Percentiles rank a stretch among this genome's conserved stretches.
Evolutionary conservation across 2,329 filamentous ascomycete species (phyloP).

Genomic region (Penicillium vulpinum): DNA sequence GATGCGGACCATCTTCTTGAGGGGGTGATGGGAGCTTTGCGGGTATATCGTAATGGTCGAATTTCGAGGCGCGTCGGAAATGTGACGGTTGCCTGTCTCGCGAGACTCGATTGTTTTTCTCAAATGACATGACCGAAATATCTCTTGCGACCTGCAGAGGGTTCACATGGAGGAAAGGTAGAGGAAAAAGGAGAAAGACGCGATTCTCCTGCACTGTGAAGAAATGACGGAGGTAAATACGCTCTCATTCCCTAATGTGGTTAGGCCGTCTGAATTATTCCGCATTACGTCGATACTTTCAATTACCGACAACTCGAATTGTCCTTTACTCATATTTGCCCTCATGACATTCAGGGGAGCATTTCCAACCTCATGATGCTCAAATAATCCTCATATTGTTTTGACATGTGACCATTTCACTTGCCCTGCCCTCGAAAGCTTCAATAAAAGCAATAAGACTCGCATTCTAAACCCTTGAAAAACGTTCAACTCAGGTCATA

Average conservation of each 20-base stretch:
- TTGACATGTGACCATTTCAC: constrained; percentile 22
- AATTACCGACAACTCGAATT: not conserved
- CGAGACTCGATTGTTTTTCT: constrained; percentile 28
- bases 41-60: constrained; percentile 31
- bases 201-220: not conserved
- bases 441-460: not conserved
- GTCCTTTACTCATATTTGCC: not conserved
- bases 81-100: constrained; percentile 33
- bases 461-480: not conserved
- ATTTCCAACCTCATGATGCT: not conserved
- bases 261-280: constrained; percentile 11
- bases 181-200: not conserved
- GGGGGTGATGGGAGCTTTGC: constrained; percentile 31
- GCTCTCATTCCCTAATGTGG: constrained; percentile 25
- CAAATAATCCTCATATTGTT: constrained; percentile 7
- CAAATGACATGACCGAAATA: constrained; percentile 33
- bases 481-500: not conserved
- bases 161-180: not conserved
- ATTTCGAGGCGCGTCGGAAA: constrained; percentile 33
- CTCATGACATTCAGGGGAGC: constrained; percentile 12
- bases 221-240: constrained; percentile 14
- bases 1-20: constrained; percentile 28
- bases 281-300: not conserved
- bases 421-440: constrained; percentile 11
- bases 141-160: constrained; percentile 12